Evolutionary conservation across 1,284 basidiomycete genomes (phyloP), one percentile per base, ranked within the genome.

Genomic region (Moesziomyces globuligerus): DNA sequence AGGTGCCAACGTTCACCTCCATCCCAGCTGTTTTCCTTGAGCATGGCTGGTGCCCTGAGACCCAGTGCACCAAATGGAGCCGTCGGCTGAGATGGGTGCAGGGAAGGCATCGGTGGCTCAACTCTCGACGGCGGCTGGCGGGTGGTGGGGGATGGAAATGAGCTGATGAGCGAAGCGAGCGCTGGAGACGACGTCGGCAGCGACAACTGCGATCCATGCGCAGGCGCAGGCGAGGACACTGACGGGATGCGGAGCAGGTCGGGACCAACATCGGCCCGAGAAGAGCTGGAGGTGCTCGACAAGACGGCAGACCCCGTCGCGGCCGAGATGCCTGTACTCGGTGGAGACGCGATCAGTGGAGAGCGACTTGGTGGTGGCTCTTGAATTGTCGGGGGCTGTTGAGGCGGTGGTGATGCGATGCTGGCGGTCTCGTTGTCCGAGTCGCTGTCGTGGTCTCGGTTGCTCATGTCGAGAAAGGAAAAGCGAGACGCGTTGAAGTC

Each of bases 401-500:
- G 20, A 5, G 38, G 32, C 5, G 7, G 21, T 6, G 20, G 23
- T n/a, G 45, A 29, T 23, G 42, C n/a, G 21, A 9, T 21, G 7
- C 47, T 40, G 15, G 48, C 40, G 17, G 28, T 38, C 10, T 52
- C 34, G 17, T 28, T 32, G 17, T 60, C 56, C 15, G 42, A 47
- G 20, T 60, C 57, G 26, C 57, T 67, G n/a, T 56, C 57, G 29
- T 46, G 39, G 21, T 60, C 51, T 37, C 39, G 50, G 36, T 20
- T 52, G 29, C 64, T 52, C 64, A 67, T 67, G 34, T 67, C 57
- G 21, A 67, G 57, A 25, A 67, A 67, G 0, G 64, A 67, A 37
- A 56, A 60, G 46, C 57, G 64, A 2, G 64, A 60, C 43, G 52
- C 38, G 15, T 55, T 50, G 26, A 67, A 44, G 42, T 60, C 64